Base-by-base conservation (phyloP, 768 basidiomycete genomes). In the Pleurotus ostreatus region DNA sequence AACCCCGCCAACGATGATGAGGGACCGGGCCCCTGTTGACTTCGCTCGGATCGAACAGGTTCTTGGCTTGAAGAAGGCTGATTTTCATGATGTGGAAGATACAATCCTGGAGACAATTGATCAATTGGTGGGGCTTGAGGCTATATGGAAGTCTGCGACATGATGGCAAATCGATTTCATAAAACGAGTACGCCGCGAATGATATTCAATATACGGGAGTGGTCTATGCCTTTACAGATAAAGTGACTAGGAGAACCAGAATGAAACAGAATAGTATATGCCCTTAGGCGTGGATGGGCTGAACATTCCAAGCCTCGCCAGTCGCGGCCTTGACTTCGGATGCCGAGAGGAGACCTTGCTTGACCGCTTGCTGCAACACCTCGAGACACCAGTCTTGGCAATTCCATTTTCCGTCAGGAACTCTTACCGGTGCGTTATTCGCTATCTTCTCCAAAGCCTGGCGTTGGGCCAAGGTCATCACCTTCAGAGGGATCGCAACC, bases 21-120 rank as follows among this genome's bases (percentile, higher is more conserved):
- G 38, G 22, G 64, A 69, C 41, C 57, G 63, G 7, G 51, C 65
- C 25, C 68, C 68, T 12, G 51, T 70, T 30, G 68, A 74, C 57
- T 68, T 66, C 44, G 58, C 56, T 25, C 59, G 69, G 22, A 55
- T 74, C 1, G 65, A 73, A 51, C 57, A 67, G 46, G 64, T 74
- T 5, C 56, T 72, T 4, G 72, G 74, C 12, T 47, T 72, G 61
- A 63, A 63, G 49, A 63, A 65, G 43, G 60, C 57, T 23, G 70
- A 76, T 23, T 74, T 73, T 37, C 59, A 61, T 30, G 59, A 62
- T 3, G 26, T 65, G 5, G 68, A 72, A 55, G 61, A 71, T 59
- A 74, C 73, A 0, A 58, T 70, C 11, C 23, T 73, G 23, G 67
- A 68, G 20, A 68, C 68, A 0, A 60, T 73, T 40, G 71, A 73